Base-by-base conservation (phyloP, 2,329 filamentous ascomycete genomes). In the Fusarium verrucosum region DNA sequence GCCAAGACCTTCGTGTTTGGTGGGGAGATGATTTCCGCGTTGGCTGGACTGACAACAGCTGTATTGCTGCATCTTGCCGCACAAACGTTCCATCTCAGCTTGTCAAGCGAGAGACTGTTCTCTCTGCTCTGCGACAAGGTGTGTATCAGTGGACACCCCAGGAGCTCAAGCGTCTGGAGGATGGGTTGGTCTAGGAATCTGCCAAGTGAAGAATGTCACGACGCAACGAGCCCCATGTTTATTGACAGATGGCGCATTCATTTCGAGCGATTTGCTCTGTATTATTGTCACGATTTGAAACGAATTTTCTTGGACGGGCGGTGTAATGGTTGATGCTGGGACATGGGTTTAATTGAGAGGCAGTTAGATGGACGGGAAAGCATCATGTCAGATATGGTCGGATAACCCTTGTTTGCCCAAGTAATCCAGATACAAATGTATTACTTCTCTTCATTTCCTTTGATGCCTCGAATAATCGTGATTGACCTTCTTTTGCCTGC, bases 1-100 rank as follows among this genome's bases (percentile, higher is more conserved):
- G 76, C 33, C 62, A 74, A 22, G 70, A 79, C 25, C 66, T 78
- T 23, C 74, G 77, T 51, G 70, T 76, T 26, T 80, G 78, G 78
- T 80, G 78, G 78, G 76, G 72, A 23, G 78, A 80, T 49, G 78
- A 80, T 54, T 72, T 80, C 56, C 71, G 71, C 19, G 67, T 79
- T 38, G 77, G 78, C 41, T 80, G 78, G 78, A 78, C 68, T 17
- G 77, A 80, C 63, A 80, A 79, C 55, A 76, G 71, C 41, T 80
- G 78, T 56, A 71, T 76, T 22, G 77, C 78, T 38, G 73, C 75
- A 8, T 64, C 62, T 37, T 80, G 78, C 45, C 78, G 78, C 35
- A 67, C 68, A 7, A 65, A 57, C 25, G 58, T 61, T 3, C 56
- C 65, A 17, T 61, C 72, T 19, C 69, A 73, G 33, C 62, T 58